Base-by-base conservation (phyloP, 1,284 basidiomycete species). In the Phellopilus nigrolimitatus region DNA sequence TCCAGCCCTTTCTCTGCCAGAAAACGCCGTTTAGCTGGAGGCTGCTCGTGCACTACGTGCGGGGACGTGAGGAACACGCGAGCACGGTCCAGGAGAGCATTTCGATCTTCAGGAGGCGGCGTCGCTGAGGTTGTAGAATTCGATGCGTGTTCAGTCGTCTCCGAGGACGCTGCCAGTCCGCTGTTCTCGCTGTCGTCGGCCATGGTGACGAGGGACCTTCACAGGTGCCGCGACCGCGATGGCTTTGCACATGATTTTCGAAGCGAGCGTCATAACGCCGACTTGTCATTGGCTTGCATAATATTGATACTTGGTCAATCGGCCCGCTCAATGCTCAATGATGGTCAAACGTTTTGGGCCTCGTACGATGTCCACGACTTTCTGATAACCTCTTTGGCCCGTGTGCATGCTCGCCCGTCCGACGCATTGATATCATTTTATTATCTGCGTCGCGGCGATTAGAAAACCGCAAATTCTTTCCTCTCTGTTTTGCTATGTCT, bases 1-100 rank as follows among this genome's bases (percentile, higher is more conserved):
- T 68, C 69, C 44, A 91, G 71, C 0, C 89, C 89, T 59, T 91
- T 88, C 60, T 89, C 86, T 0, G 60, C 59, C 12, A 93, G 73
- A 53, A 93, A 89, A 45, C 67, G 65, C 5, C 79, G 75, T 61
- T 88, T 88, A 4, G 76, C 71, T 1, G 62, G 53, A 0, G 64
- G 47, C 59, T 85, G 79, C 59, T 87, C 82, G 47, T 76, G 64
- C 12, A 73, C 70, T 33, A 87, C 73, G 60, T 84, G 79, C 3
- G 84, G 79, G 2, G 87, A 84, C 9, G 65, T 64, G 8, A 89
- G 70, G 63, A 89, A 89, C 5, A 71, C 59, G 37, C 80, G 75
- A 4, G 86, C 87, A 48, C 72, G 76, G 22, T 74, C 60, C 24
- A 89, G 57, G 5, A 89, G 71, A 40, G 80, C 75, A 49, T 63